phyloP scores from a whole-genome alignment of 1,284 basidiomycete genomes.

The Ganoderma boninense region DNA sequence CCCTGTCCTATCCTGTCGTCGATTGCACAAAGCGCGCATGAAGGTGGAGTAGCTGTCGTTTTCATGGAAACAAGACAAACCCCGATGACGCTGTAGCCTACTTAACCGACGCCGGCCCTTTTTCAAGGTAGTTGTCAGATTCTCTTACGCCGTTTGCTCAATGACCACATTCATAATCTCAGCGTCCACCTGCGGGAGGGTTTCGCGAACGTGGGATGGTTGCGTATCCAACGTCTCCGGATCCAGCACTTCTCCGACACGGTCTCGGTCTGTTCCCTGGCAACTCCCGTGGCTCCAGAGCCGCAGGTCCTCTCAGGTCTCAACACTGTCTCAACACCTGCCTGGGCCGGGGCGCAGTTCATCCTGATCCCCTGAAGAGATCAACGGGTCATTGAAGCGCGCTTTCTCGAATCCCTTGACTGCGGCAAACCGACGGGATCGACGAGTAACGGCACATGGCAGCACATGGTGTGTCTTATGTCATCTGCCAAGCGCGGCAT shows the following conservation, averaged over 20 bases:
- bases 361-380: not conserved
- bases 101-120: not conserved
- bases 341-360: not conserved
- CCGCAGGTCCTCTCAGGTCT: too few species aligned
- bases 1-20: too few species aligned
- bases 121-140: not conserved
- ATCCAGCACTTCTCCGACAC: not conserved
- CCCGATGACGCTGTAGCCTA: not conserved
- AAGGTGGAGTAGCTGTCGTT: not conserved
- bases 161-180: not conserved
- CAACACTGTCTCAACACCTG: not conserved
- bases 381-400: not conserved
- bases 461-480: not conserved
- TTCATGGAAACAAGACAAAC: not conserved
- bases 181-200: too few species aligned
- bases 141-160: not conserved
- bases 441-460: not conserved
- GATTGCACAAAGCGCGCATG: too few species aligned
- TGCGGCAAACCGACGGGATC: not conserved
- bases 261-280: not conserved
- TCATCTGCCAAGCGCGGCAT: not conserved
- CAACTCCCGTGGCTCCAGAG: not conserved
- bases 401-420: not conserved
- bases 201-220: not conserved
- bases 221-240: not conserved